Evolutionary conservation across 2,329 filamentous ascomycete species (phyloP).

Genomic region (Lachnellula cervina): DNA sequence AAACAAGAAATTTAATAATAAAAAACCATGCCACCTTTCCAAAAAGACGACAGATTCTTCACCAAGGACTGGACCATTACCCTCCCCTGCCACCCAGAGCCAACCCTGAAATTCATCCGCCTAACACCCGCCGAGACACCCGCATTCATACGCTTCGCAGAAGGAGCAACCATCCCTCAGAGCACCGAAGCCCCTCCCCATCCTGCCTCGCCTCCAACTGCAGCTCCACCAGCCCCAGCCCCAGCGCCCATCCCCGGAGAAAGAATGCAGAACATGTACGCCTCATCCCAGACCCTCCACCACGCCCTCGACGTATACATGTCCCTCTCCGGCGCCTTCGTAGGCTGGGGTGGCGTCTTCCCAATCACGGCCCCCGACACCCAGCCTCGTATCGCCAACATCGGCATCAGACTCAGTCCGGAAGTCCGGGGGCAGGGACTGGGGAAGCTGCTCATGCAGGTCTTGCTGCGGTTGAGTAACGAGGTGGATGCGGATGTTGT

Average conservation of each 20-base stretch:
- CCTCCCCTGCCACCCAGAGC: conserved; percentile 2
- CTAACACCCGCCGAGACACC: conserved; percentile 3
- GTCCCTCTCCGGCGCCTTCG: background rate
- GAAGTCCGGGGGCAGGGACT: conserved; percentile 7
- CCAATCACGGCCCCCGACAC: background rate
- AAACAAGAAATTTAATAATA: conserved; percentile 2
- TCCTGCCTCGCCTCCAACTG: too few relatives aligned
- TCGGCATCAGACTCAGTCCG: conserved; percentile 2
- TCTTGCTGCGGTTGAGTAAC: conserved; percentile 14
- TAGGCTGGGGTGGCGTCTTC: background rate
- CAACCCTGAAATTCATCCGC: conserved; percentile 11
- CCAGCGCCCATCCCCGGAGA: background rate
- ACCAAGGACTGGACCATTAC: conserved; percentile 14
- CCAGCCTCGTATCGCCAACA: conserved; percentile 2
- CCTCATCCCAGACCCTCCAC: background rate
- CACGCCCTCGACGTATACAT: conserved; percentile 6
- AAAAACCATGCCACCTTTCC: conserved; percentile 7
- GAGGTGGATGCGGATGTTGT: conserved; percentile 11
- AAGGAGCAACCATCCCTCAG: background rate
- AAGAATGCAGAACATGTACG: conserved; percentile 4
- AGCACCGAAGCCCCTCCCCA: too few relatives aligned
- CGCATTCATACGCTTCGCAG: background rate
- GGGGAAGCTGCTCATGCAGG: conserved; percentile 4
- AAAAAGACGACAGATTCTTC: conserved; percentile 11
- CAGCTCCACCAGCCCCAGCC: too few relatives aligned